Evolutionary conservation across 768 basidiomycete species (phyloP).

Genomic region (Trametes cingulata): DNA sequence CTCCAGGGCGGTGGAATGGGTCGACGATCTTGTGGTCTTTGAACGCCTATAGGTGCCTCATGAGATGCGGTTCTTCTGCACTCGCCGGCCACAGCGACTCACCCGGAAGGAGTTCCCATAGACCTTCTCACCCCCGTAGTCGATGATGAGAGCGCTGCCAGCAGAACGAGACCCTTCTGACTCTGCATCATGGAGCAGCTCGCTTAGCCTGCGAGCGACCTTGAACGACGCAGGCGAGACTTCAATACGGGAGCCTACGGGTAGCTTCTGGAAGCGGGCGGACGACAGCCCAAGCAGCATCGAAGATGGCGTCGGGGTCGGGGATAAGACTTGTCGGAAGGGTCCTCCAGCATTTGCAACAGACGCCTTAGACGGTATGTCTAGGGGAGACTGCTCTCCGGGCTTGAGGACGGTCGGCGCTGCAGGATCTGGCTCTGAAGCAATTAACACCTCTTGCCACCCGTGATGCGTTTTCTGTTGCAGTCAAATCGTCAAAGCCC

Average conservation of each 20-base stretch:
- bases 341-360: slow-evolving; percentile 22
- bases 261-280: slow-evolving; percentile 65
- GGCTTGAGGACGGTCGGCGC: slow-evolving; percentile 30
- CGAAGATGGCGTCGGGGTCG: slow-evolving; percentile 52
- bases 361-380: slow-evolving; percentile 13
- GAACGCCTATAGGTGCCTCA: slow-evolving; percentile 66
- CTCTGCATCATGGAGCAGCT: slow-evolving; percentile 46
- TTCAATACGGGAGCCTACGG: slow-evolving; percentile 75
- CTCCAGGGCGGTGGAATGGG: slow-evolving; percentile 81
- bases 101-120: slow-evolving; percentile 83
- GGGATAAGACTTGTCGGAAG: slow-evolving; percentile 69
- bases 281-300: slow-evolving; percentile 64
- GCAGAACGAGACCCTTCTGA: slow-evolving; percentile 40
- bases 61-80: too few species aligned
- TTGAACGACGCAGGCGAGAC: slow-evolving; percentile 73
- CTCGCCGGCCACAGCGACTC: slow-evolving; percentile 29
- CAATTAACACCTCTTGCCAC: slow-evolving; percentile 86
- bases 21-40: slow-evolving; percentile 83
- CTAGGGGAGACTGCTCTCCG: slow-evolving; percentile 19
- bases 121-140: slow-evolving; percentile 79
- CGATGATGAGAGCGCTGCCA: slow-evolving; percentile 72
- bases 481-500: neutral
- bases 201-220: slow-evolving; percentile 66
- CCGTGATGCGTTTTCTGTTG: slow-evolving; percentile 72
- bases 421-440: slow-evolving; percentile 43